Conservation (phyloP, 345 rosid species). For the Pelargonium nanum region DNA sequence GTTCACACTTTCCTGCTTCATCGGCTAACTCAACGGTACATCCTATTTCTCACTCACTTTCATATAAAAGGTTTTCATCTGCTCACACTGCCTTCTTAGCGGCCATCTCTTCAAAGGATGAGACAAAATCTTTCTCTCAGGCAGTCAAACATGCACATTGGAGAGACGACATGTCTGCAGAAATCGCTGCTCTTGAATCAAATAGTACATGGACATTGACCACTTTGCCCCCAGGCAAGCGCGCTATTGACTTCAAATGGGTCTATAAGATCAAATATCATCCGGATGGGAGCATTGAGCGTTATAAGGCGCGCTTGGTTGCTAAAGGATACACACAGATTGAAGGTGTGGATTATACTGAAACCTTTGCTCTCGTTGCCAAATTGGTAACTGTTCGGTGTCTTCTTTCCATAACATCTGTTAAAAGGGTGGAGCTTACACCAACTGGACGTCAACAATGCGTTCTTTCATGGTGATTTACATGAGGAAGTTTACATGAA, state of each 20-base stretch:
- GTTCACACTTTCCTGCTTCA: too few relatives aligned
- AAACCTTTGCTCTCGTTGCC: not conserved
- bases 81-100: too few relatives aligned
- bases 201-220: slow-evolving; percentile 1
- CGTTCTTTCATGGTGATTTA: too few relatives aligned
- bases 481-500: slow-evolving; percentile 8
- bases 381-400: not conserved
- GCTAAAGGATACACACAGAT: slow-evolving; percentile 6
- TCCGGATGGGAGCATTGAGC: not conserved
- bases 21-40: too few relatives aligned
- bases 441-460: too few relatives aligned
- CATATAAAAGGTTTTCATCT: too few relatives aligned
- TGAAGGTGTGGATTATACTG: slow-evolving; percentile 1
- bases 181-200: not conserved
- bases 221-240: not conserved
- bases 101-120: too few relatives aligned
- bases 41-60: too few relatives aligned
- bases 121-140: too few relatives aligned
- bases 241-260: not conserved
- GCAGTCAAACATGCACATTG: too few relatives aligned
- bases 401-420: not conserved
- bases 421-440: not conserved
- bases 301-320: not conserved
- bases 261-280: not conserved
- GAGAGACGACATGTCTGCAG: not conserved